Conservation (phyloP, 2,329 filamentous ascomycete genomes). For the Aspergillus sp. region DNA sequence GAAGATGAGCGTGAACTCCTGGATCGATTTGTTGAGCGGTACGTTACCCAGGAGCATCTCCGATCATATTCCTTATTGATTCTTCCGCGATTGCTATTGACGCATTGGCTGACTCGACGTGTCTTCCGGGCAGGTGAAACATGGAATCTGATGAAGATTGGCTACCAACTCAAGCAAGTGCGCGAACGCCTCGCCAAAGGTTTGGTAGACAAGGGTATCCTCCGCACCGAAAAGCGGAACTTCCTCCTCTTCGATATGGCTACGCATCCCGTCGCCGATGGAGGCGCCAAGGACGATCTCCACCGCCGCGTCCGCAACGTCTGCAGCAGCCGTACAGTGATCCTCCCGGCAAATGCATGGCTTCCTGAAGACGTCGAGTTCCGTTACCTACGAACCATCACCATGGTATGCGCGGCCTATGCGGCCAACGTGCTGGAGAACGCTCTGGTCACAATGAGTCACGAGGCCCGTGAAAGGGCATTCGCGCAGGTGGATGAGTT, state of each 20-base stretch:
- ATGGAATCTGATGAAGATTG: slow-evolving; percentile 99
- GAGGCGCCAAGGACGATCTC: slow-evolving; percentile 96
- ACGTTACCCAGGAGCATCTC: slow-evolving; percentile 27
- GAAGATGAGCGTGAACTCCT: slow-evolving; percentile 99
- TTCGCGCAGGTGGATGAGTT: slow-evolving; percentile 97
- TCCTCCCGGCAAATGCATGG: slow-evolving; percentile 82
- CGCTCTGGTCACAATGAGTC: slow-evolving; percentile 87
- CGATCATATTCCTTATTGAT: neutral
- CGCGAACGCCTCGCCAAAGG: slow-evolving; percentile 96
- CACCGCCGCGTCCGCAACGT: slow-evolving; percentile 88
- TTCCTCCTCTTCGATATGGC: slow-evolving; percentile 99
- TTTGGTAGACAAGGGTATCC: slow-evolving; percentile 96
- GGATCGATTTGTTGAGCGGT: slow-evolving; percentile 99
- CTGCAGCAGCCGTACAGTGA: slow-evolving; percentile 89
- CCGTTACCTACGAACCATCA: slow-evolving; percentile 84
- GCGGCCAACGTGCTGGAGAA: slow-evolving; percentile 98
- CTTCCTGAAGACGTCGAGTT: slow-evolving; percentile 94
- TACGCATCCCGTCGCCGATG: slow-evolving; percentile 94
- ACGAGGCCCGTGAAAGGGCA: slow-evolving; percentile 89
- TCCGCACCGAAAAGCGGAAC: slow-evolving; percentile 98
- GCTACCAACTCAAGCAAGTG: slow-evolving; percentile 98
- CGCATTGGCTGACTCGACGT: slow-evolving; percentile 6
- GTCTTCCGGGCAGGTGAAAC: slow-evolving; percentile 76
- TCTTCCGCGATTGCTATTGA: neutral
- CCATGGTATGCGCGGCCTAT: slow-evolving; percentile 97